These are phyloP conservation scores for Schoenoplectus tabernaemontani DNA, from an alignment of 202 grass and related monocot genomes.

Conservation along the genomic window DNA sequence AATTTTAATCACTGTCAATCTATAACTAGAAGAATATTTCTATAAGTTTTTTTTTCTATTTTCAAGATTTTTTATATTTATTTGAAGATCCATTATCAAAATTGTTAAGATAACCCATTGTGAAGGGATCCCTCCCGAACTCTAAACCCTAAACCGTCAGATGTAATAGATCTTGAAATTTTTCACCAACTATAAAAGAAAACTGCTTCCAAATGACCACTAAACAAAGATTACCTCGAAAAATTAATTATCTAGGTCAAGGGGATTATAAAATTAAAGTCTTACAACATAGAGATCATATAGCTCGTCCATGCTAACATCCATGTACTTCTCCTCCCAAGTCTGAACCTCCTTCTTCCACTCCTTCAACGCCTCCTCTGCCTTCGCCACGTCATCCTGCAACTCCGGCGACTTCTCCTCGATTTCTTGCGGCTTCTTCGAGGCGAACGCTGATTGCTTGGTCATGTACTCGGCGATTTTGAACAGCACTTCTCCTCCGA, in stretches of 20 bases:
- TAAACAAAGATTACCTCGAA: not conserved
- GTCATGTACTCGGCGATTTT: not conserved
- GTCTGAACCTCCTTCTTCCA: not conserved
- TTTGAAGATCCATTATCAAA: too few relatives aligned
- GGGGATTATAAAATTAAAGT: not conserved
- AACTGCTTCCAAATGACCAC: not conserved
- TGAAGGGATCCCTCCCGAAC: too few relatives aligned
- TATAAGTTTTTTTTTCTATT: too few relatives aligned
- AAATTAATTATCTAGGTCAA: too few relatives aligned
- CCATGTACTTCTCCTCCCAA: not conserved
- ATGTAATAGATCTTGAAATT: not conserved
- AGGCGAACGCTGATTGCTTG: not conserved
- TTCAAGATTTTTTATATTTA: too few relatives aligned
- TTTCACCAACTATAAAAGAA: not conserved
- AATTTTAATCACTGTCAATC: too few relatives aligned
- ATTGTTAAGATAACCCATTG: too few relatives aligned
- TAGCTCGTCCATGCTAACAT: not conserved
- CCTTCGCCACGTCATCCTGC: not conserved
- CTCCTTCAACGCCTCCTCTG: not conserved
- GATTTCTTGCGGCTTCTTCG: not conserved
- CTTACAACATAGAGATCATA: slow-evolving; percentile 11
- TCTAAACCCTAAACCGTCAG: too few relatives aligned
- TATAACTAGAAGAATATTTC: too few relatives aligned
- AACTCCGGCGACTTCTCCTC: not conserved
- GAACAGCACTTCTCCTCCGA: not conserved